phyloP scores from a whole-genome alignment of 208 protist species.

The Zelonia costaricensis region DNA sequence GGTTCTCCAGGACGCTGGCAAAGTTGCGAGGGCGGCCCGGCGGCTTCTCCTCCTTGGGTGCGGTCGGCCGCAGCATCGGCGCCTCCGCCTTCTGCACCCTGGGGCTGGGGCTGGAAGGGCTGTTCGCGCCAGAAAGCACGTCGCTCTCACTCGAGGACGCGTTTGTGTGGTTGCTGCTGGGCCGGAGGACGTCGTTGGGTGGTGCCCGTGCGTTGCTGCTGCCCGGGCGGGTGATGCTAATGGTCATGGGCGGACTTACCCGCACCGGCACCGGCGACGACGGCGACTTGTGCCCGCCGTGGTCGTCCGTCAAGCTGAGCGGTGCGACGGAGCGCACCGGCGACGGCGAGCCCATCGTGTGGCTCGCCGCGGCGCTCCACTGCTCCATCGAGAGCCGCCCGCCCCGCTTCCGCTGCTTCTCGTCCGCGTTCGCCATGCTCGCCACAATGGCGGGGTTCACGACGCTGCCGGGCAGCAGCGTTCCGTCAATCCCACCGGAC shows the following conservation, averaged over 20 bases:
- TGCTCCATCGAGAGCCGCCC: constrained; percentile 23
- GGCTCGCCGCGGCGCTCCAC: constrained; percentile 17
- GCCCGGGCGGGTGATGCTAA: constrained; percentile 13
- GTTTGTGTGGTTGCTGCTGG: background rate
- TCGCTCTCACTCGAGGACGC: background rate
- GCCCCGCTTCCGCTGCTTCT: constrained; percentile 39
- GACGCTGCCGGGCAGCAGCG: constrained; percentile 35
- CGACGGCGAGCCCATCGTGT: constrained; percentile 14
- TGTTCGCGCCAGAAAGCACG: background rate
- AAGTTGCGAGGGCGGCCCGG: constrained; percentile 37
- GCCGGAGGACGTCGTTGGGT: background rate
- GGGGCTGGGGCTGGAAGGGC: background rate
- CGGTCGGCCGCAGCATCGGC: constrained; percentile 36
- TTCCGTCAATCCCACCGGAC: constrained; percentile 50
- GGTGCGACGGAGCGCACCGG: constrained; percentile 8
- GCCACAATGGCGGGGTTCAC: constrained; percentile 47
- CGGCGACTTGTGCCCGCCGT: background rate
- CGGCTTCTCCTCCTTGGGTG: constrained; percentile 52
- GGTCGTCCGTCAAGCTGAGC: constrained; percentile 16
- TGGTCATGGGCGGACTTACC: constrained; percentile 15
- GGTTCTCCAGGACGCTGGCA: constrained; percentile 28
- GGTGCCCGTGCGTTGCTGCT: no score
- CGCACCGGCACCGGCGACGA: constrained; percentile 10
- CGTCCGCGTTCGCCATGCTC: constrained; percentile 36
- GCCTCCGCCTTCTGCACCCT: background rate